Evolutionary conservation across 2,329 filamentous ascomycete genomes (phyloP), one percentile per base, ranked within the genome.

Genomic region (Nectriaceae sp.): DNA sequence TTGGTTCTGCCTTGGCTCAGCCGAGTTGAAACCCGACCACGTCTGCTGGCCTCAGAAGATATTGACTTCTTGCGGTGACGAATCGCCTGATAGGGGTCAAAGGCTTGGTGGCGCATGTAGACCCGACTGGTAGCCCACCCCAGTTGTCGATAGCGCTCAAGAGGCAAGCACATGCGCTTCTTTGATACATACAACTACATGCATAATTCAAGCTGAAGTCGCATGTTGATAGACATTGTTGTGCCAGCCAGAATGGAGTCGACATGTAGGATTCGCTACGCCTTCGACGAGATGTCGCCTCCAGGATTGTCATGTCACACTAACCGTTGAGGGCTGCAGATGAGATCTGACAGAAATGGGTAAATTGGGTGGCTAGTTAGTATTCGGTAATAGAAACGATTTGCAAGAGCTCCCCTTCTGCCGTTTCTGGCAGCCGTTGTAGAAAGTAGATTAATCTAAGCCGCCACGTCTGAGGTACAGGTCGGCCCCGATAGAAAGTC

Each of bases 281-380:
- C 21, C 47, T 43, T 42, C 40, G 40, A 5, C 20, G 47, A 46
- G 46, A 22, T 21, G 42, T 39, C 37, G 52, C 54, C 56, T 56
- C 56, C n/a, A 38, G 53, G 59, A 53, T 38, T 40, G 44, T 47
- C 60, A 56, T 55, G 60, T 56, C 47, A 52, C 49, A 49, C 49
- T 44, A 46, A 42, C 59, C 56, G 55, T 60, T 62, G 50, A 52
- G 40, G 45, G 48, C 56, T 60, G 59, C 59, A 60, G 55, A 55
- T 45, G 50, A 50, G 51, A 56, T 53, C 50, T 48, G 53, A 50
- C 37, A 39, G 37, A 39, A 39, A 21, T 10, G 20, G 16, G 16
- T 50, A 50, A 46, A 51, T 49, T 42, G 33, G 50, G 47, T 29
- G 41, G 38, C 22, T 46, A 45, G 46, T 41, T 44, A 41, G 42